Evolutionary conservation across 441 rosid genomes (phyloP), one percentile per base, ranked within the genome.

Genomic region (Populus hybrid): DNA sequence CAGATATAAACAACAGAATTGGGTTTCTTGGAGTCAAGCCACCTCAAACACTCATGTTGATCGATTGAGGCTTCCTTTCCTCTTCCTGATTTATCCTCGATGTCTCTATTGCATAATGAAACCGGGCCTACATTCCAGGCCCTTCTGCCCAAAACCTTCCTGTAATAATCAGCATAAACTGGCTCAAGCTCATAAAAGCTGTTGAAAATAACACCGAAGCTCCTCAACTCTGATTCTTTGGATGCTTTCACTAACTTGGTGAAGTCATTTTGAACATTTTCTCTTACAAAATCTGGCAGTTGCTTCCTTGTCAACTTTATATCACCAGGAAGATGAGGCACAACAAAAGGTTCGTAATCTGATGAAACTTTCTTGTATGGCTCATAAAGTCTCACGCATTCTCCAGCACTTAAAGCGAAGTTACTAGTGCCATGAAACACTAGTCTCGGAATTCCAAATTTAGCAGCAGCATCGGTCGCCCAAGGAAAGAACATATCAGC

Each of bases 1-100:
- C 95, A 87, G 10, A 91, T 66, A 81, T 91, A 92, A 38, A 91
- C 77, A 66, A 92, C 95, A 4, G 93, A 88, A 5, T 81, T 79
- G 16, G 82, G 85, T 77, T 85, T 42, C 88, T 86, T 89, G 24
- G 84, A 61, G 69, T 85, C 84, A 3, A 92, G 92, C 94, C 95
- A 91, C 70, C 76, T 79, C 46, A 90, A 76, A 74, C 90, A 89
- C 26, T 81, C 79, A 3, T 75, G 79, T 14, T 83, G 80, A 35
- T 84, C 80, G 54, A 87, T 75, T 21, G 80, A 72, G 2, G 92
- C 69, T 74, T 82, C 80, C 40, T 84, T 81, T 21, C 93, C 92
- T 74, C 89, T 83, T 3, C 67, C 67, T 6, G 81, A 74, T 83
- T 84, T 81, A 59, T 84, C 90, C 23, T 82, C 83, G 5, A 72